Base-by-base conservation (phyloP, 2,329 filamentous ascomycete species). In the Ploettnerulaceae sp. region DNA sequence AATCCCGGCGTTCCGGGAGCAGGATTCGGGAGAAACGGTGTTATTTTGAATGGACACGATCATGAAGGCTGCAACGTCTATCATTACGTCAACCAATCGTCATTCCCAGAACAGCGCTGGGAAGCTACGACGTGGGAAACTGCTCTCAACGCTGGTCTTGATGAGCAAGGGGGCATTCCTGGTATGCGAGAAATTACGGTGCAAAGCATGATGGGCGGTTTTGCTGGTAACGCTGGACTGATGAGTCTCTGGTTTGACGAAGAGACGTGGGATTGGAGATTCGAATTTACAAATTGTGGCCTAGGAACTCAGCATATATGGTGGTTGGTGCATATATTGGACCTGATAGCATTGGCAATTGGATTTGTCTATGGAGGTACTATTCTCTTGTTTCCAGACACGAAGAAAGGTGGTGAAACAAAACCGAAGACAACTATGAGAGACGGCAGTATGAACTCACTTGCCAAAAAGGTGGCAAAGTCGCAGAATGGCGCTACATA, bases 171-270 rank as follows among this genome's bases (percentile, higher is more conserved):
- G 2, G 71, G 67, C 4, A 57, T 77, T 2, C 79, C 84, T 0
- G 84, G 84, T 0, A 71, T 96, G 5, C 75, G 91, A 21, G 93
- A 98, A 67, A 81, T 97, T 54, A 98, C 93, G 0, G 86, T 98
- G 2, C 82, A 90, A 49, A 95, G 89, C 66, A 97, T 98, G 89
- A 98, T 98, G 93, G 93, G 93, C 46, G 86, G 87, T 47, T 98
- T 86, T 66, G 84, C 81, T n/a, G 93, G 93, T 15, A 93, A 96
- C 63, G 89, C 89, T 0, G 93, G 89, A 0, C 72, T 98, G 32
- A 68, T 98, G 31, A 93, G 86, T 52, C 76, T 86, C 1, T 98
- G 91, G 91, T 97, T 91, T 62, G 88, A 97, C 64, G 66, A 77
- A 46, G 71, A 74, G 2, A 66, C 67, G 1, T 82, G 79, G 72